phyloP scores from a whole-genome alignment of 2,329 filamentous ascomycete species.

The Nemania bipapillata region DNA sequence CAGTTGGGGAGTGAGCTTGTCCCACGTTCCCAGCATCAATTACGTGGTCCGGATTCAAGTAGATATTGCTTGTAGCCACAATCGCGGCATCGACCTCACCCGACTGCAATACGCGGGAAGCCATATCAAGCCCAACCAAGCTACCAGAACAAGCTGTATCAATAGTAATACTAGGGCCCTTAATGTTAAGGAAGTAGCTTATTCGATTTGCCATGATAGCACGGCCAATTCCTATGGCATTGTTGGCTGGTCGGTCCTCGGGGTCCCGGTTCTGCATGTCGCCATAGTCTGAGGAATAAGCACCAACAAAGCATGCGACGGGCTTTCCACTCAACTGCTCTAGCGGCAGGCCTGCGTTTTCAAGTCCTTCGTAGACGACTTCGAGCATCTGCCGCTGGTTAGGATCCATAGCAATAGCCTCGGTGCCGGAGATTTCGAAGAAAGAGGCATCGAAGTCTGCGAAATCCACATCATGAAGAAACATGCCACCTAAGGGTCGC shows the following conservation, averaged over 20 bases:
- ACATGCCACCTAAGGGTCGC: slow-evolving; percentile 53
- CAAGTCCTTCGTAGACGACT: slow-evolving; percentile 47
- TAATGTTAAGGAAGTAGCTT: slow-evolving; percentile 50
- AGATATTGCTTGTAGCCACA: slow-evolving; percentile 28
- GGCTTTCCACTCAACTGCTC: slow-evolving; percentile 33
- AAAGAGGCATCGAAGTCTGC: slow-evolving; percentile 53
- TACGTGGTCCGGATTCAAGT: slow-evolving; percentile 31
- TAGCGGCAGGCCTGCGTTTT: slow-evolving; percentile 45
- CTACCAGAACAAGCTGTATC: slow-evolving; percentile 52
- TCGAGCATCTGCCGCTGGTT: slow-evolving; percentile 48
- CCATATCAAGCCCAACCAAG: slow-evolving; percentile 48
- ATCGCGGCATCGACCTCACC: slow-evolving; percentile 40
- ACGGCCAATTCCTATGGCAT: slow-evolving; percentile 34
- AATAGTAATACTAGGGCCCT: slow-evolving; percentile 50
- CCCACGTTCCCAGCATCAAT: slow-evolving; percentile 25
- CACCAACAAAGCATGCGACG: slow-evolving; percentile 44
- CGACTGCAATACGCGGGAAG: slow-evolving; percentile 19
- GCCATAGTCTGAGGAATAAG: slow-evolving; percentile 21
- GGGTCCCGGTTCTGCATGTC: slow-evolving; percentile 9
- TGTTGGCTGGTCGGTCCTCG: slow-evolving; percentile 1
- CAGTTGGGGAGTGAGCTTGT: slow-evolving; percentile 7
- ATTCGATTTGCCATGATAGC: slow-evolving; percentile 52
- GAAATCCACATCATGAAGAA: slow-evolving; percentile 53
- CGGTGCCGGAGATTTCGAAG: slow-evolving; percentile 39
- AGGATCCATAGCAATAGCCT: slow-evolving; percentile 44